Base-by-base conservation (phyloP, 768 basidiomycete species). In the Ramaria sp. region DNA sequence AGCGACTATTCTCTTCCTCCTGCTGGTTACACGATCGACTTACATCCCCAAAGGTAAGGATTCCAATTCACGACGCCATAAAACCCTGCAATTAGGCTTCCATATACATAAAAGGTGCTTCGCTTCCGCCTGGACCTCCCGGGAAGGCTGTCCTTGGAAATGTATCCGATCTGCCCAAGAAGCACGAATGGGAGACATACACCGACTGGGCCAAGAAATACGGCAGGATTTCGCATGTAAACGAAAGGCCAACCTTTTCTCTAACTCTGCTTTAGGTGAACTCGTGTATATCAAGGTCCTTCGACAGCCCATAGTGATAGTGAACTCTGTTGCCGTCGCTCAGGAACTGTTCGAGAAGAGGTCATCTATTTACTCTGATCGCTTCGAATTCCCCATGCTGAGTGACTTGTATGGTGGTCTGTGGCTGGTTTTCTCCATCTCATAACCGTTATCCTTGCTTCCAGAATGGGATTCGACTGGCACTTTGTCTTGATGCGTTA, bases 401-500 rank as follows among this genome's bases (percentile, higher is more conserved):
- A 4, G 11, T 13, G 42, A 43, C 11, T 43, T 43, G 42, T 43
- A 37, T 53, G n/a, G 17, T 39, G 6, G 15, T 39, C 39, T 20
- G 24, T 24, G 39, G 19, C 19, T 53, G 22, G 24, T 37, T 39
- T 39, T 2, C 20, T 11, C 9, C 12, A 51, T 51, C 5, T 17
- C 22, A 7, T 5, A 20, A 42, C 37, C 17, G 1, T 43, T 17
- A 12, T 9, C 13, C 17, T 7, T 22, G n/a, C 10, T 1, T 5
- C 2, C 17, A 57, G 55, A 39, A 65, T 69, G 49, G 68, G 68
- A 17, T 59, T 69, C 59, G 61, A 69, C 46, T 71, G 71, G 38
- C 62, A 58, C 50, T 64, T 66, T 34, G 63, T 54, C 0, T 54
- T 69, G 41, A 56, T 72, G 37, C 63, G 67, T 15, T 71, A 70